These are phyloP conservation scores for Haplosporangium sp. DNA, from an alignment of 371 early-diverging fungal species.

Conservation along the genomic window DNA sequence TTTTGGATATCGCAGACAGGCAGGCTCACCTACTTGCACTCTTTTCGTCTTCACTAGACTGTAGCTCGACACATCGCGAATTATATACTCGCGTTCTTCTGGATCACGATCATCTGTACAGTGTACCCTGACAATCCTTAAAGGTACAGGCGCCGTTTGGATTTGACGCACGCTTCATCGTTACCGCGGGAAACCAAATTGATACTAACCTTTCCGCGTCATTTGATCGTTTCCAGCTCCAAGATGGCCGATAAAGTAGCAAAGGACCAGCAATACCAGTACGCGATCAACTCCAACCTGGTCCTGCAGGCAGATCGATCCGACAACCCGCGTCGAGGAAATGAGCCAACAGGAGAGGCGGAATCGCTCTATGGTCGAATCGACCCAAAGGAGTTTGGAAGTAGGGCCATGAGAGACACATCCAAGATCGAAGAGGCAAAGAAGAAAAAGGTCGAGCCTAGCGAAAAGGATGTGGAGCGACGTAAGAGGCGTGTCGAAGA, in stretches of 20 bases:
- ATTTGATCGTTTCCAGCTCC: too few species aligned
- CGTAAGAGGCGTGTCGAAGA: conserved; percentile 69
- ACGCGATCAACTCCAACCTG: conserved; percentile 93
- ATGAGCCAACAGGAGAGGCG: conserved; percentile 97
- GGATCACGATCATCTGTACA: too few species aligned
- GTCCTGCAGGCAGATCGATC: conserved; percentile 92
- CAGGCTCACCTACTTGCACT: too few species aligned
- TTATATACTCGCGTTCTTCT: too few species aligned
- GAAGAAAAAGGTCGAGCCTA: conserved; percentile 69
- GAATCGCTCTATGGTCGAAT: conserved; percentile 92
- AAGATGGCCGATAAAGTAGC: conserved; percentile 83
- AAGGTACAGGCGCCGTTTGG: too few species aligned
- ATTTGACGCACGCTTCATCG: too few species aligned
- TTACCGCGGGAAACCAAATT: too few species aligned
- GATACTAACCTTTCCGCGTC: too few species aligned
- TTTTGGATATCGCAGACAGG: too few species aligned
- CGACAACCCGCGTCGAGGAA: conserved; percentile 83
- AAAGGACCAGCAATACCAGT: conserved; percentile 85
- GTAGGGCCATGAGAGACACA: conserved; percentile 76
- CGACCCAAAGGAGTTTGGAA: conserved; percentile 88
- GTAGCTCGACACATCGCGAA: too few species aligned
- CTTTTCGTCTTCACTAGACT: too few species aligned
- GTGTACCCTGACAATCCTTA: too few species aligned
- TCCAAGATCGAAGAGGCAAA: conserved; percentile 75
- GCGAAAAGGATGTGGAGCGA: conserved; percentile 60